Evolutionary conservation across 257 asterid genomes (phyloP).

Genomic region (Haberlea rhodopensis): DNA sequence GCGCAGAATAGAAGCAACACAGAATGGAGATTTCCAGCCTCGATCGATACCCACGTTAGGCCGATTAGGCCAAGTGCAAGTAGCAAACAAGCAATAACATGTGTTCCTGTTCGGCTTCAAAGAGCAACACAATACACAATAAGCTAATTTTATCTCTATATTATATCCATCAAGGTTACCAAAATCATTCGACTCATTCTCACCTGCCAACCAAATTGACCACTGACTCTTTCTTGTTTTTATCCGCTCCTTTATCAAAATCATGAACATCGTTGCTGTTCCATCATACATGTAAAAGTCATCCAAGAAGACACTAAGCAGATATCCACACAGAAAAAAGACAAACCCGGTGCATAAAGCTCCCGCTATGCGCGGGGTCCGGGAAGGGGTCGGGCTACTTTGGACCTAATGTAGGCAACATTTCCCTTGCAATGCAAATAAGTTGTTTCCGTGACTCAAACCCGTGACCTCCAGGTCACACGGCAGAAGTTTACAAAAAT

Average conservation of each 20-base stretch:
- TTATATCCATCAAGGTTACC: slow-evolving; percentile 2
- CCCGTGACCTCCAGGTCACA: too few species aligned
- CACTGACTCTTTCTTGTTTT: slow-evolving; percentile 90
- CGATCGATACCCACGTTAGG: slow-evolving; percentile 56
- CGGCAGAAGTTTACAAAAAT: slow-evolving; percentile 8
- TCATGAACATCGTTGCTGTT: slow-evolving; percentile 96
- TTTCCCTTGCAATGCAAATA: too few species aligned
- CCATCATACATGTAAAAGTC: slow-evolving; percentile 28
- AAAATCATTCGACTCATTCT: slow-evolving; percentile 12
- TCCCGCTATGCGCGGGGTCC: too few species aligned
- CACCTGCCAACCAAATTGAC: slow-evolving; percentile 80
- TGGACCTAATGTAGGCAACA: too few species aligned
- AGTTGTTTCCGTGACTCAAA: too few species aligned
- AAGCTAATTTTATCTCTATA: slow-evolving; percentile 12
- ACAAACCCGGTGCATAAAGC: background rate
- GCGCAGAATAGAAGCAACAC: slow-evolving; percentile 55
- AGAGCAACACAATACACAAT: slow-evolving; percentile 23
- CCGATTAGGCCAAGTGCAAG: slow-evolving; percentile 75
- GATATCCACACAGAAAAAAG: background rate
- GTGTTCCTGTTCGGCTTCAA: slow-evolving; percentile 75
- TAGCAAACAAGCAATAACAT: slow-evolving; percentile 51
- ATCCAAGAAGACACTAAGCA: slow-evolving; percentile 18
- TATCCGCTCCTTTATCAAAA: slow-evolving; percentile 92
- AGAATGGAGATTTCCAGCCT: slow-evolving; percentile 59
- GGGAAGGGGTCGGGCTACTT: too few species aligned